phyloP scores from a whole-genome alignment of 192 early-diverging fungal species.

The Entomortierella lignicola region DNA sequence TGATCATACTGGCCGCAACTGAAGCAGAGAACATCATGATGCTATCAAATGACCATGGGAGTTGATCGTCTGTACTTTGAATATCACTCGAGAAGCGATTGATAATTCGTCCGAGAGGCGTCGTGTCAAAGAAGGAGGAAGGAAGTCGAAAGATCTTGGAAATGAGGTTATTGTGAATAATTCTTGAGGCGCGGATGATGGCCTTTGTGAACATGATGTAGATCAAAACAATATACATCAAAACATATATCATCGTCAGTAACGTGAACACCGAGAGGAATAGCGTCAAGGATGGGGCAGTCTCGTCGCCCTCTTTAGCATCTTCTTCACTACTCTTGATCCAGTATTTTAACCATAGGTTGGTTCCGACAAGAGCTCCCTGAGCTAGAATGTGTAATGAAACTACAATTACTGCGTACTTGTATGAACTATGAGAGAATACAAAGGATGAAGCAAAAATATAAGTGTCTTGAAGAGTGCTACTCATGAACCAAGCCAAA shows the following conservation, averaged over 20 bases:
- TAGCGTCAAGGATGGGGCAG: conserved; percentile 56
- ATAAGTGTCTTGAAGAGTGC: neutral
- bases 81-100: conserved; percentile 91
- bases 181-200: conserved; percentile 65
- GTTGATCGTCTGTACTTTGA: conserved; percentile 60
- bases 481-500: too few species aligned
- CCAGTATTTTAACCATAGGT: conserved; percentile 74
- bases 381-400: conserved; percentile 56
- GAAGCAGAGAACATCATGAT: conserved; percentile 62
- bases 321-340: conserved; percentile 53
- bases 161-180: conserved; percentile 67
- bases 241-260: conserved; percentile 13
- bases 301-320: conserved; percentile 2
- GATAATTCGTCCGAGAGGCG: conserved; percentile 76
- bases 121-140: conserved; percentile 88
- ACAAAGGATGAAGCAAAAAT: conserved; percentile 63
- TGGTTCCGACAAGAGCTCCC: conserved; percentile 57
- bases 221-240: conserved; percentile 12
- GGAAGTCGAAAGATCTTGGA: conserved; percentile 70
- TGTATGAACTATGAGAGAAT: conserved; percentile 41
- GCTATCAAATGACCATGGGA: conserved; percentile 60
- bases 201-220: conserved; percentile 45
- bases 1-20: conserved; percentile 62
- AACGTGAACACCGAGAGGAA: conserved; percentile 26
- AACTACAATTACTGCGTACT: conserved; percentile 60